These are phyloP conservation scores for Globisporangium mamillatum DNA, from an alignment of 352 stramenopile genomes.

Conservation along the genomic window DNA sequence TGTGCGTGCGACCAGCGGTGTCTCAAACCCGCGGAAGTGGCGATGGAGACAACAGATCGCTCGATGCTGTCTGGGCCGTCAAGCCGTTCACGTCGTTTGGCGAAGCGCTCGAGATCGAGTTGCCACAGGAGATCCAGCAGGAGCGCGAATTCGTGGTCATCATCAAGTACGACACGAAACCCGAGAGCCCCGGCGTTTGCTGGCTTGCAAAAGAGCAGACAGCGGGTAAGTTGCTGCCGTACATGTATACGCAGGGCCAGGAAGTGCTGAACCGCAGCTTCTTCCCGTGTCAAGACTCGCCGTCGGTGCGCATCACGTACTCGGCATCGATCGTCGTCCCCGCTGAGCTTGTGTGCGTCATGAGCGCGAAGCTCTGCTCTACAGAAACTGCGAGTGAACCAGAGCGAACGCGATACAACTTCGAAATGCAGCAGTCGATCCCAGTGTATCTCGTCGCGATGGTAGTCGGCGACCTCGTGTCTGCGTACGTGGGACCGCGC, in stretches of 20 bases:
- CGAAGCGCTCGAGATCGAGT: conserved; percentile 45
- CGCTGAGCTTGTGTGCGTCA: conserved; percentile 87
- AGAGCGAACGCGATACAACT: conserved; percentile 43
- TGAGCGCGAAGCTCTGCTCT: conserved; percentile 63
- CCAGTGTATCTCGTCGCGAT: conserved; percentile 85
- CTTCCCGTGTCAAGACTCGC: conserved; percentile 91
- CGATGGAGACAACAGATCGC: not conserved
- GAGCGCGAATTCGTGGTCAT: conserved; percentile 33
- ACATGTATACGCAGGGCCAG: conserved; percentile 86
- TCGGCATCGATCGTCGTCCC: conserved; percentile 90
- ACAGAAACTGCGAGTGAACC: conserved; percentile 16
- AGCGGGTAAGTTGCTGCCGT: conserved; percentile 68
- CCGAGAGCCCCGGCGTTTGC: conserved; percentile 70
- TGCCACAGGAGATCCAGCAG: conserved; percentile 21
- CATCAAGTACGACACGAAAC: conserved; percentile 64
- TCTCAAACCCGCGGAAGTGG: conserved; percentile 13
- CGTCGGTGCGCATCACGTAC: conserved; percentile 95
- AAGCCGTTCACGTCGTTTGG: conserved; percentile 67
- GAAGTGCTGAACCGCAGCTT: conserved; percentile 85
- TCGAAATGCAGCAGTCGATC: conserved; percentile 83
- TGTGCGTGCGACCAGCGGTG: conserved; percentile 9
- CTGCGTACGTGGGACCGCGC: conserved; percentile 56
- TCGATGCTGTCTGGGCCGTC: conserved; percentile 35
- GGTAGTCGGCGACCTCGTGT: conserved; percentile 75
- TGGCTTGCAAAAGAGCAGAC: conserved; percentile 86